These are phyloP conservation scores for Clonostachys rosea DNA, from an alignment of 2,329 filamentous ascomycete species.

Conservation along the genomic window DNA sequence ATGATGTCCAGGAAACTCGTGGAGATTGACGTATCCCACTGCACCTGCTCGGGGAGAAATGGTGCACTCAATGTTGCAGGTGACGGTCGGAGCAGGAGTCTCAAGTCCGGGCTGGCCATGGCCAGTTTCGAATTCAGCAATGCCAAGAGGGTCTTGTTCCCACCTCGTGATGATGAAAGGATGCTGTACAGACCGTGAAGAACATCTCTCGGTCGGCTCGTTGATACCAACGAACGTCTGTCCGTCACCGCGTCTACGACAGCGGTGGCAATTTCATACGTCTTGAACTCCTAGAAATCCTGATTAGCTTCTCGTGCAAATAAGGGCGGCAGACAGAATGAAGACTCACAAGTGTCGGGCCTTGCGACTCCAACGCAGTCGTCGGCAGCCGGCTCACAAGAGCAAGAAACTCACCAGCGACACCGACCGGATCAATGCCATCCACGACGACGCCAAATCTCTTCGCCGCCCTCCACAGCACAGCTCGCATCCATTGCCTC, in stretches of 20 bases:
- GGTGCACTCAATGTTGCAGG: neutral
- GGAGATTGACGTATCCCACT: neutral
- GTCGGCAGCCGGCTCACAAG: slow-evolving; percentile 35
- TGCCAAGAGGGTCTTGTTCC: slow-evolving; percentile 30
- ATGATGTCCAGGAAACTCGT: neutral
- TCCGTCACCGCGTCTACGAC: slow-evolving; percentile 30
- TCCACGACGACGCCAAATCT: slow-evolving; percentile 21
- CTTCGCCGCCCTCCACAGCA: slow-evolving; percentile 37
- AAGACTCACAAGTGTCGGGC: slow-evolving; percentile 27
- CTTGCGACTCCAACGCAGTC: slow-evolving; percentile 42
- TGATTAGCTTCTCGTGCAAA: slow-evolving; percentile 10
- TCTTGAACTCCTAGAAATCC: slow-evolving; percentile 28
- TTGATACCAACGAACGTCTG: neutral
- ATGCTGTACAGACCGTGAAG: slow-evolving; percentile 29
- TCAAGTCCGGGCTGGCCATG: slow-evolving; percentile 7
- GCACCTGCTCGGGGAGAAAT: neutral
- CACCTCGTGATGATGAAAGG: slow-evolving; percentile 33
- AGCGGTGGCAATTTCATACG: slow-evolving; percentile 38
- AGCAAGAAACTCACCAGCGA: slow-evolving; percentile 38
- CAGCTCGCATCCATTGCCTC: slow-evolving; percentile 43
- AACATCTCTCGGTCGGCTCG: slow-evolving; percentile 19
- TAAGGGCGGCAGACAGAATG: too few species aligned
- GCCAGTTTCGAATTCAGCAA: slow-evolving; percentile 22
- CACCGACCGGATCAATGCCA: slow-evolving; percentile 30
- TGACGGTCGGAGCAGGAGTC: neutral